A percentile compares a stretch with the other conserved stretches of the same genome.
Evolutionary conservation across 2,329 filamentous ascomycete genomes (phyloP).

Genomic region (Lachnum nothofagi): DNA sequence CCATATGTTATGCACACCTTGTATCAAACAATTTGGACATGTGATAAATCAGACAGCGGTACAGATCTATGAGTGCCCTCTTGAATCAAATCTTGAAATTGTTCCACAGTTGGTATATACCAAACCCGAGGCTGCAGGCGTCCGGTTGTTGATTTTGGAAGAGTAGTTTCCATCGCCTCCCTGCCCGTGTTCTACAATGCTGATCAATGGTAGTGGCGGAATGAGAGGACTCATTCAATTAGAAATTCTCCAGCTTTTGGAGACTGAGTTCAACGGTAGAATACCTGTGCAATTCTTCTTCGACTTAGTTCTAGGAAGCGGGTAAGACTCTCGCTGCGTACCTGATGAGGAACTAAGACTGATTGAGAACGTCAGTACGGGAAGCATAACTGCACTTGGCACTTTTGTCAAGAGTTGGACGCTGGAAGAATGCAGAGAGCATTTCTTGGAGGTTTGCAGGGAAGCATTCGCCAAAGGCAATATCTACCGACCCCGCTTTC

Average conservation of each 20-base stretch:
- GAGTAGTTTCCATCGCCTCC: background rate
- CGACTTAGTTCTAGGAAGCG: background rate
- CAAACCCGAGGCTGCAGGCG: constrained; percentile 3
- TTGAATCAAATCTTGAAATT: background rate
- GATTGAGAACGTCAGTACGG: background rate
- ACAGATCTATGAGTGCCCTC: constrained; percentile 1
- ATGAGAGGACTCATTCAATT: background rate
- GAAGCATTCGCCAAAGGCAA: background rate
- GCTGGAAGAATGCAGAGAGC: background rate
- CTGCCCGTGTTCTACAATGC: background rate
- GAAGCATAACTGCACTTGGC: background rate
- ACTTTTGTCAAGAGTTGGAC: background rate
- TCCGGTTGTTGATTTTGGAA: background rate
- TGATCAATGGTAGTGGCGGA: background rate
- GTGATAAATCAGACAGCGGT: background rate
- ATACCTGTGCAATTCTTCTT: constrained; percentile 2
- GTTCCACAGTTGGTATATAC: background rate
- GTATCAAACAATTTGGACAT: constrained; percentile 1
- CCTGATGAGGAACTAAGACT: too few relatives aligned
- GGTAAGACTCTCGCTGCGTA: too few relatives aligned
- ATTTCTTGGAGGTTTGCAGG: background rate
- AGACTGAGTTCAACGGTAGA: background rate
- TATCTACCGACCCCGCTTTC: background rate
- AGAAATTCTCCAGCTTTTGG: constrained; percentile 1
- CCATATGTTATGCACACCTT: constrained; percentile 7